Base-by-base conservation (phyloP, 352 stramenopile genomes). In the Globisporangium yorkense region DNA sequence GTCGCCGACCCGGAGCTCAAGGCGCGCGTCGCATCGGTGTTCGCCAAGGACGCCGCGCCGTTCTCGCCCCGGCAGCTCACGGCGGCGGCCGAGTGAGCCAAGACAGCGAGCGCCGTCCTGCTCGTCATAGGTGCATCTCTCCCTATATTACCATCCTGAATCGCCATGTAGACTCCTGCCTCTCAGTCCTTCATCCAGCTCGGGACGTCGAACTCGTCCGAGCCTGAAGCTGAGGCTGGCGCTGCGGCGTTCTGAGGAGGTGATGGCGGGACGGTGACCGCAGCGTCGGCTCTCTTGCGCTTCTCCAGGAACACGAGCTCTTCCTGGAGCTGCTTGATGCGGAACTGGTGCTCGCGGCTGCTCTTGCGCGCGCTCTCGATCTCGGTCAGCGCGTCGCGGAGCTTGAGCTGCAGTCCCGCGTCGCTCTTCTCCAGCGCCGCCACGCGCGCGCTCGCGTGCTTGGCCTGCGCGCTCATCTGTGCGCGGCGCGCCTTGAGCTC, bases 321-420 rank as follows among this genome's bases (percentile, higher is more conserved):
- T 63, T 91, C 80, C 56, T 88, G 74, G 3, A 91, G 69, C 64
- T 91, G 76, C 45, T 81, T 75, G 56, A 74, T 72, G 29, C 78
- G 77, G 54, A 91, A 91, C 35, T 86, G 74, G 29, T 63, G 61
- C 57, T 87, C 75, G 15, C 78, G 78, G 43, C 63, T 72, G 52
- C 62, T 77, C 40, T 84, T 87, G 24, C 65, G 71, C 12, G 76
- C 69, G 37, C 57, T 67, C 48, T 86, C 69, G 12, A 91, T 52
- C 55, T 89, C 78, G 13, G 68, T 52, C 1, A 47, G 39, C 2
- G 65, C 67, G n/a, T 84, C 71, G 35, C 74, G 57, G 12, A 80
- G 57, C 41, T 77, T 80, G 8, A 60, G 54, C 9, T 88, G 65
- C 20, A 68, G 24, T 2, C 56, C 20, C 12, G 60, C 35, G 37